Evolutionary conservation across 2,329 filamentous ascomycete genomes (phyloP).

Genomic region (Colletotrichum sp.): DNA sequence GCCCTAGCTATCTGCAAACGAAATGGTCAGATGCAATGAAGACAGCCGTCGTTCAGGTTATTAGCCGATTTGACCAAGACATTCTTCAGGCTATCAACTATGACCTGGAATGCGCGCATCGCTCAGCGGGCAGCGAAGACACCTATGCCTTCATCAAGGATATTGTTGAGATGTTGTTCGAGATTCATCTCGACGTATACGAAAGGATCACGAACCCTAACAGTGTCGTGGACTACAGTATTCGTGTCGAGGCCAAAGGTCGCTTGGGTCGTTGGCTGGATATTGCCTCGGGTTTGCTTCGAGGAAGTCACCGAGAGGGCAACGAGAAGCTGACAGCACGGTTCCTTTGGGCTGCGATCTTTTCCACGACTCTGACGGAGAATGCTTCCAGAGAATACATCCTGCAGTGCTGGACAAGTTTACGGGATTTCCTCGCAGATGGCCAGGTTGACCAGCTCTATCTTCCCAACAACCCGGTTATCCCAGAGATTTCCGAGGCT

Average conservation of each 20-base stretch:
- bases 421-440: conserved; percentile 55
- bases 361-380: conserved; percentile 56
- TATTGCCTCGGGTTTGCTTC: conserved; percentile 51
- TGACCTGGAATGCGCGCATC: conserved; percentile 36
- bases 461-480: conserved; percentile 84
- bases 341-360: conserved; percentile 63
- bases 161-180: conserved; percentile 63
- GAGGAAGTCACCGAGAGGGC: conserved; percentile 34
- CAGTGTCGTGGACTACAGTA: conserved; percentile 54
- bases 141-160: not conserved
- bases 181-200: conserved; percentile 66
- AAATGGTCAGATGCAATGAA: conserved; percentile 67
- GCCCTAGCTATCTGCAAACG: conserved; percentile 54
- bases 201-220: conserved; percentile 63
- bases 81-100: conserved; percentile 52
- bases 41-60: conserved; percentile 59
- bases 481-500: conserved; percentile 83
- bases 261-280: conserved; percentile 58
- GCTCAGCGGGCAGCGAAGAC: not conserved
- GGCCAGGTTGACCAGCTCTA: conserved; percentile 52
- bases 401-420: conserved; percentile 62
- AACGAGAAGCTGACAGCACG: conserved; percentile 51
- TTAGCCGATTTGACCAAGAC: conserved; percentile 56
- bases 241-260: conserved; percentile 53
- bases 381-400: conserved; percentile 61